Evolutionary conservation across 805 yeast genomes (phyloP).

Genomic region (Hanseniaspora valbyensis): DNA sequence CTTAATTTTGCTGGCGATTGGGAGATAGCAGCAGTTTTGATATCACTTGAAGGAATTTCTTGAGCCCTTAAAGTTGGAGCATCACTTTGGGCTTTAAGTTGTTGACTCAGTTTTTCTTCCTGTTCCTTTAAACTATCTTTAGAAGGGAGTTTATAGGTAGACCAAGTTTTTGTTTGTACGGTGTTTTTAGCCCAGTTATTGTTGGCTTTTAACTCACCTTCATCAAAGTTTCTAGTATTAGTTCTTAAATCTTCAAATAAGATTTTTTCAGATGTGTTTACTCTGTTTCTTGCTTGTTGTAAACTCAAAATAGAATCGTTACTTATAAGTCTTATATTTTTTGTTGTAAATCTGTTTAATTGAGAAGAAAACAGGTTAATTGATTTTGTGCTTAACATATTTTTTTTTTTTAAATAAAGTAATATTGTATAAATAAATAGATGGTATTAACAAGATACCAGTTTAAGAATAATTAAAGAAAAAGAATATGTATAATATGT

Average conservation of each 20-base stretch:
- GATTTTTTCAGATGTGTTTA: neutral
- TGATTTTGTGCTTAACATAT: no score
- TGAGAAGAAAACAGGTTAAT: no score
- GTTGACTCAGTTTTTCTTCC: conserved; percentile 17
- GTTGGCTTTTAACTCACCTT: neutral
- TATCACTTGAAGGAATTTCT: no score
- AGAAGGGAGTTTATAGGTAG: conserved; percentile 38
- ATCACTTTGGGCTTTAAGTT: conserved; percentile 18
- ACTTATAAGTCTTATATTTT: neutral
- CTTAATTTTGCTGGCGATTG: neutral
- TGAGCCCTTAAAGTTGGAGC: no score
- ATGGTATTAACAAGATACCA: no score
- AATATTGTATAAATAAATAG: no score
- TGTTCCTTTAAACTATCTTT: conserved; percentile 36
- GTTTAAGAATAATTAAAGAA: no score
- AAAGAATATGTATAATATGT: no score
- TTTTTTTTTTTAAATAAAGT: no score
- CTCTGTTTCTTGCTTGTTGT: neutral
- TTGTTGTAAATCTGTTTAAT: no score
- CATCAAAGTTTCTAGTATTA: conserved; percentile 4
- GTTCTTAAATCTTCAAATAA: conserved; percentile 12
- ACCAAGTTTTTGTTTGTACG: conserved; percentile 24
- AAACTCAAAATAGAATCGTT: neutral
- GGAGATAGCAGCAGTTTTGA: conserved; percentile 17
- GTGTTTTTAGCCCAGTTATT: neutral